These are phyloP conservation scores for Chaetomium olivaceum DNA, from an alignment of 2,329 filamentous ascomycete species.

Conservation along the genomic window DNA sequence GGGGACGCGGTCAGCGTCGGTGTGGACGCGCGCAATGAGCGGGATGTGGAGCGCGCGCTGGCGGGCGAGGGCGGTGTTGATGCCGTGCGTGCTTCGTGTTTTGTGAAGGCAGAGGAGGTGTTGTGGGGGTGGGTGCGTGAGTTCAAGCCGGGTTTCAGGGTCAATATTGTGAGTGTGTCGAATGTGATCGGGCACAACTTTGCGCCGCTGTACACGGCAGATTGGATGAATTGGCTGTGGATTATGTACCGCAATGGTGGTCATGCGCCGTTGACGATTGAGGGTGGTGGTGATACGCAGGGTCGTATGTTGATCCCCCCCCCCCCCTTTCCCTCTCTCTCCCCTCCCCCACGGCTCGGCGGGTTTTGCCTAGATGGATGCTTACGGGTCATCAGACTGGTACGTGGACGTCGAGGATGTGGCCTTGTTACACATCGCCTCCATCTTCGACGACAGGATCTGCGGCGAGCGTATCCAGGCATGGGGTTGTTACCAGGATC, in stretches of 20 bases:
- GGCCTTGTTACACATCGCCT: slow-evolving; percentile 37
- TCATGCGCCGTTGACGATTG: neutral
- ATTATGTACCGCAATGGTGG: neutral
- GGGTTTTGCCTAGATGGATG: neutral
- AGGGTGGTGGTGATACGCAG: neutral
- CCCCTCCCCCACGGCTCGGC: neutral
- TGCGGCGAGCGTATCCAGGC: slow-evolving; percentile 34
- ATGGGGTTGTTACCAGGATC: slow-evolving; percentile 33
- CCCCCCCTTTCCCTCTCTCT: too few species aligned
- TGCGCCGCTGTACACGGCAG: slow-evolving; percentile 1
- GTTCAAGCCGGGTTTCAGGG: slow-evolving; percentile 19
- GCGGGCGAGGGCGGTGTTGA: neutral
- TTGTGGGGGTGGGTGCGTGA: slow-evolving; percentile 25
- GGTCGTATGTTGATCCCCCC: slow-evolving; percentile 12
- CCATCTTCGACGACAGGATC: slow-evolving; percentile 34
- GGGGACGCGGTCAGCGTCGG: slow-evolving; percentile 23
- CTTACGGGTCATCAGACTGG: neutral
- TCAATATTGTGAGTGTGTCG: slow-evolving; percentile 27
- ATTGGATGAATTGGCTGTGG: slow-evolving; percentile 6
- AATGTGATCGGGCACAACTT: slow-evolving; percentile 18
- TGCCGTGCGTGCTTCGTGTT: slow-evolving; percentile 19
- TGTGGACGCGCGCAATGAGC: slow-evolving; percentile 29
- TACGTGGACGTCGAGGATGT: slow-evolving; percentile 36
- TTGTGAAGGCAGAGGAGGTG: slow-evolving; percentile 22
- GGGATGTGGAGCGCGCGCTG: slow-evolving; percentile 16